A percentile compares a stretch with the other conserved stretches of the same genome.
Evolutionary conservation across 2,329 filamentous ascomycete species (phyloP).

Genomic region (Colletotrichum brevisporum): DNA sequence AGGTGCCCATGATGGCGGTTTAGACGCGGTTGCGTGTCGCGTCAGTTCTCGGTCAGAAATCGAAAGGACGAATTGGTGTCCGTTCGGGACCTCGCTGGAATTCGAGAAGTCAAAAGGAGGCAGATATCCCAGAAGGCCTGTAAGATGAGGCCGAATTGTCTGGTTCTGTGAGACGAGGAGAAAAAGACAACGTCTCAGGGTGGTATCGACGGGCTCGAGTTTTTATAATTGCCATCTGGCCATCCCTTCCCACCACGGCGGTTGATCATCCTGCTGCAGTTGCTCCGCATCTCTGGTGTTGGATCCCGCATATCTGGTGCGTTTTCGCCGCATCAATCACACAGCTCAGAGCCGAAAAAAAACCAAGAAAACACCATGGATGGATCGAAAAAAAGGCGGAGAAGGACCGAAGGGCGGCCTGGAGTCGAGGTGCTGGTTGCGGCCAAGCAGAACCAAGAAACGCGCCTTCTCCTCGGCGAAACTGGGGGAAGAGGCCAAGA

Average conservation of each 20-base stretch:
- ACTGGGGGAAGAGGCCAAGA: conserved; percentile 1
- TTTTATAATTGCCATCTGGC: conserved; percentile 9
- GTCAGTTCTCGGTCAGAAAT: neutral
- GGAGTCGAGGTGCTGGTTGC: neutral
- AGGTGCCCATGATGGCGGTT: conserved; percentile 22
- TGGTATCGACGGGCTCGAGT: conserved; percentile 1
- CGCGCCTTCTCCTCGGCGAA: too few relatives aligned
- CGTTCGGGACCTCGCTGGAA: neutral
- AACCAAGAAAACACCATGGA: too few relatives aligned
- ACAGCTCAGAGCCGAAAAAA: too few relatives aligned
- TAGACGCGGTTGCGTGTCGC: neutral
- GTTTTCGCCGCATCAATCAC: too few relatives aligned
- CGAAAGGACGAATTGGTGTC: neutral
- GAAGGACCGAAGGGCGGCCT: neutral
- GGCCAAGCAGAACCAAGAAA: neutral
- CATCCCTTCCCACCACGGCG: neutral
- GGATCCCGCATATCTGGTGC: neutral
- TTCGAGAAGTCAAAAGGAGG: neutral
- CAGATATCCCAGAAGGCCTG: neutral
- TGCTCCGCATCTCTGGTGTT: conserved; percentile 4
- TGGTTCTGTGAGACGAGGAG: neutral
- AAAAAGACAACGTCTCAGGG: neutral
- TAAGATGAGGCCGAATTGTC: neutral
- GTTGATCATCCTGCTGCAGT: neutral
- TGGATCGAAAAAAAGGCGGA: conserved; percentile 4